phyloP scores from a whole-genome alignment of 495 filamentous ascomycete genomes.

The Arthonia radiata region DNA sequence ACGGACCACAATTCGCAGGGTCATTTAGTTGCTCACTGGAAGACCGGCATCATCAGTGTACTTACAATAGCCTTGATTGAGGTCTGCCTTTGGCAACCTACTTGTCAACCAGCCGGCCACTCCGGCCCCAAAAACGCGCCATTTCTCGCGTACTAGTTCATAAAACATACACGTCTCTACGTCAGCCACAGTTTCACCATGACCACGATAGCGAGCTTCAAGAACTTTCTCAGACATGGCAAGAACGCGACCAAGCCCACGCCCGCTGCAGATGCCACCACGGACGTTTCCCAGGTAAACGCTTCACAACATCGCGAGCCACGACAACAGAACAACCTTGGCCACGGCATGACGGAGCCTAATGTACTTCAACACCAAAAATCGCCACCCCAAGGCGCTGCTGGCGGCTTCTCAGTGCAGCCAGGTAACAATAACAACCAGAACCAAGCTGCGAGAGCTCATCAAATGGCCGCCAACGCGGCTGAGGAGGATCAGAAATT shows the following conservation, averaged over 20 bases:
- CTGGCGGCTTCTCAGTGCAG: constrained; percentile 28
- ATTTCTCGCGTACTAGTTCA: neutral
- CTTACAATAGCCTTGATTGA: too few relatives aligned
- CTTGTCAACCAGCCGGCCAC: too few relatives aligned
- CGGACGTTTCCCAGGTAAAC: constrained; percentile 39
- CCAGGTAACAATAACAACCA: constrained; percentile 29
- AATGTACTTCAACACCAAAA: constrained; percentile 17
- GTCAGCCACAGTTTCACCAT: neutral
- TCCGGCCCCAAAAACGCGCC: too few relatives aligned
- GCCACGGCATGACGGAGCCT: constrained; percentile 20
- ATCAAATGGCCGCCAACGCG: constrained; percentile 28
- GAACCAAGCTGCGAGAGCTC: constrained; percentile 40
- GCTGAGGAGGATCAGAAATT: constrained; percentile 22
- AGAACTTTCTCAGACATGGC: constrained; percentile 97
- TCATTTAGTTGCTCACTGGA: neutral
- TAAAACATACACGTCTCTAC: neutral
- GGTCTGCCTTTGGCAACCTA: too few relatives aligned
- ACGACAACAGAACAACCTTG: constrained; percentile 22
- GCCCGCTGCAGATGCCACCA: constrained; percentile 42
- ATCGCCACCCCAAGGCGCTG: constrained; percentile 3
- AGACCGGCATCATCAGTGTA: neutral
- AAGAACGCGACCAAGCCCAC: constrained; percentile 89
- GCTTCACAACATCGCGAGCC: constrained; percentile 31
- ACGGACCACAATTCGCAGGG: neutral
- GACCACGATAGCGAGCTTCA: constrained; percentile 57